Evolutionary conservation across 1,284 basidiomycete genomes (phyloP).

Genomic region (Bondarzewia mesenterica): DNA sequence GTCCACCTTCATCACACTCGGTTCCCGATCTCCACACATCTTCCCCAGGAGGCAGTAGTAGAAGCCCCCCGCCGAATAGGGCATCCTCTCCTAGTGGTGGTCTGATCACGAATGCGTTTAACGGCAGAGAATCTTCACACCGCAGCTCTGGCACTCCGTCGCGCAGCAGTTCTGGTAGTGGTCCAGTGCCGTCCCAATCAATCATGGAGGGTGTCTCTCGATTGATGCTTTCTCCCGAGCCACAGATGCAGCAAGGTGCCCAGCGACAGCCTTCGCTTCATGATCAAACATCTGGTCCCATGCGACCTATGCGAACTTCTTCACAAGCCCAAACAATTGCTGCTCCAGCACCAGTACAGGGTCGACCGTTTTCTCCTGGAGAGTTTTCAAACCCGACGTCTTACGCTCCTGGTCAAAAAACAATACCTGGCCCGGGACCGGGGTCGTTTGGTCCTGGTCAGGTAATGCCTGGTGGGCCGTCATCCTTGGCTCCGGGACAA

Average conservation of each 20-base stretch:
- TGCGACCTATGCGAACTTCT: slow-evolving; percentile 7
- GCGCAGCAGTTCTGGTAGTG: slow-evolving; percentile 11
- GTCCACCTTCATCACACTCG: slow-evolving; percentile 13
- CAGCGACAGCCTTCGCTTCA: slow-evolving; percentile 16
- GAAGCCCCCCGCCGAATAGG: slow-evolving; percentile 11
- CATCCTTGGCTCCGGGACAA: neutral
- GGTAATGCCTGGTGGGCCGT: slow-evolving; percentile 11
- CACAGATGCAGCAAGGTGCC: slow-evolving; percentile 14
- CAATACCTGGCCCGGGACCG: neutral
- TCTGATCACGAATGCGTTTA: neutral
- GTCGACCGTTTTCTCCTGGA: slow-evolving; percentile 2
- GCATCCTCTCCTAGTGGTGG: slow-evolving; percentile 10
- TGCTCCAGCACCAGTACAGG: neutral
- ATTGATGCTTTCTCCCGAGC: slow-evolving; percentile 22
- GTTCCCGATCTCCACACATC: slow-evolving; percentile 11
- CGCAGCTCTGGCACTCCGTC: slow-evolving; percentile 9
- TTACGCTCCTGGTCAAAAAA: slow-evolving; percentile 4
- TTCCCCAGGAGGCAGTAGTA: slow-evolving; percentile 1
- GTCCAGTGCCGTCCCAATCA: no score
- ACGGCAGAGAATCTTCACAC: slow-evolving; percentile 1
- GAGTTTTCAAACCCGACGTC: slow-evolving; percentile 12
- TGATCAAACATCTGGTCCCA: slow-evolving; percentile 10
- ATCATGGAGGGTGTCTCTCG: slow-evolving; percentile 19
- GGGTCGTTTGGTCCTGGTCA: slow-evolving; percentile 17
- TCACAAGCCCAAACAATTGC: slow-evolving; percentile 6